Base-by-base conservation (phyloP, 2,329 filamentous ascomycete genomes). In the Geosmithia morbida region DNA sequence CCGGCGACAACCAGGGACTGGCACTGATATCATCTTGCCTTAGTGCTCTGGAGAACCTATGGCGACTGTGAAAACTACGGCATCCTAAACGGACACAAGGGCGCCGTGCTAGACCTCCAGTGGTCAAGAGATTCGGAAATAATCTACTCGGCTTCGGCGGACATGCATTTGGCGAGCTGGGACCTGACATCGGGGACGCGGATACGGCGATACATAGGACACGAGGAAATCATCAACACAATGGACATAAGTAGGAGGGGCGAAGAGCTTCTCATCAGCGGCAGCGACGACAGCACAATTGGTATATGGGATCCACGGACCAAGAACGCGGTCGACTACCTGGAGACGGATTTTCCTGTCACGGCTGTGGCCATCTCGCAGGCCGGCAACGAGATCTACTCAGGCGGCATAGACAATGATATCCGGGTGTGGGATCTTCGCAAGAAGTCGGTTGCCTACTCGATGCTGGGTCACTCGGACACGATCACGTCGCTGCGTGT, bases 361-460 rank as follows among this genome's bases (percentile, higher is more conserved):
- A 97, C 92, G 2, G 85, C 90, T 0, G 79, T 97, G 6, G 87
- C 88, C 16, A 71, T 97, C n/a, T 83, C 89, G 1, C 88, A 95
- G 61, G 88, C 90, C 2, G 92, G 92, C 17, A 95, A 95, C 61
- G 92, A 97, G 66, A 79, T 98, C 22, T 98, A 92, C 63, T 85
- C 86, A 7, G 90, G 90, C 44, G 86, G 89, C 19, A 96, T 98
- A 55, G 92, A 97, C 67, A 96, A 97, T 60, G 88, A 94, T 56
- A 94, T 98, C 61, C 87, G 89, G 57, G 89, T 94, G 18, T 98
- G 92, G 90, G 92, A 98, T 64, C 68, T 97, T 59, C 81, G 92
- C 54, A 97, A 95, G 70, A 88, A 94, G 65, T 77, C 83, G 7
- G 77, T 94, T 2, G 80, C 87, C 6, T 96, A 97, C 64, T 83